Base-by-base conservation (phyloP, 2,329 filamentous ascomycete genomes). In the Claviceps monticola region DNA sequence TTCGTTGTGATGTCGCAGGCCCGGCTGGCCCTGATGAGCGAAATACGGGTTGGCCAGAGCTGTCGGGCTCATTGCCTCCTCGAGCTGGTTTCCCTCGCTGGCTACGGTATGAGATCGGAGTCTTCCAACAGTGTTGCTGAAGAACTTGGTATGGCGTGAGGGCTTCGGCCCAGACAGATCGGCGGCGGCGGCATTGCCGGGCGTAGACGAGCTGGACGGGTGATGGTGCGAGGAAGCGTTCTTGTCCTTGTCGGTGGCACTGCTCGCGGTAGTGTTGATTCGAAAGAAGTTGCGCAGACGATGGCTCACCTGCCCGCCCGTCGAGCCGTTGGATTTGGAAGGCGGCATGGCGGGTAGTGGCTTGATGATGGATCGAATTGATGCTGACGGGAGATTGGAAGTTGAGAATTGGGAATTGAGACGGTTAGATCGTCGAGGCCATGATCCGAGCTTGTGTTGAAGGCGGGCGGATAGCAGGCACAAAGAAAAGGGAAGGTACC, bases 21-120 rank as follows among this genome's bases (percentile, higher is more conserved):
- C 87, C 4, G 93, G 93, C 60, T 89, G 89, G 53, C 93, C 93
- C 70, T 98, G 93, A 66, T 97, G 93, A 58, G 83, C 86, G 68
- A 97, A 98, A 71, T 98, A 98, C 17, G 93, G 93, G 66, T 98
- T 98, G 57, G 89, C 91, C 64, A 91, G 83, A 49, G 90, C 91
- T 4, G 89, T 97, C 26, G 93, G 93, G 63, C 90, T 95, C 62
- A 95, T 76, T 55, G 80, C 75, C 67, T 96, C 90, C 59, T 96
- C 91, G 57, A 96, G 77, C 53, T 84, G 80, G 64, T 96, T 89
- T 60, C 90, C 90, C 70, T 96, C 91, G 69, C 89, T 95, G 59
- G 88, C 88, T 52, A 94, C 87, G 26, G 91, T 97, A 54, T 86
- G 84, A 38, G 89, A 94, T 61, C 91, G 83, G 65, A 91, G 88